Base-by-base conservation (phyloP, 257 asterid species). In the Datura wrightii region DNA sequence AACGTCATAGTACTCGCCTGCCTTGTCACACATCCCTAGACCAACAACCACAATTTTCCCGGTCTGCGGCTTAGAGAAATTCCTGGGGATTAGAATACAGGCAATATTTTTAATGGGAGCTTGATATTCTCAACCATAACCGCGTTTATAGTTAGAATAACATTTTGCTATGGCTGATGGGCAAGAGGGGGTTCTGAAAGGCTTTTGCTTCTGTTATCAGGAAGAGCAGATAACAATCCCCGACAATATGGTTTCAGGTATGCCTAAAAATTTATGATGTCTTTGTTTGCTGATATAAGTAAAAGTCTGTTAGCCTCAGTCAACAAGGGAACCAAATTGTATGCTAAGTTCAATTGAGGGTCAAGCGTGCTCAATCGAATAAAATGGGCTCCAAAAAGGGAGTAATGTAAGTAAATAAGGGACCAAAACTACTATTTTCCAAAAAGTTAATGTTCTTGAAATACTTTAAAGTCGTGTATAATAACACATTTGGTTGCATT, bases 211-310 rank as follows among this genome's bases (percentile, higher is more conserved):
- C 59, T 48, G 42, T 48, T 72, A 19, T 74, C 19, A 1, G 36
- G 80, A 11, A 74, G 59, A 14, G 42, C 2, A 24, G 13, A 46
- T 31, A 48, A 24, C 19, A 74, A 74, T 74, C 42, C 42, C 80
- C 42, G 2, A 48, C 42, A 74, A 74, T 15, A 69, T 24, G 80
- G 6, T 74, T 52, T 11, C 80, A 46, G 7, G 19, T 34, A 19
- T 74, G 42, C 4, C 55, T 19, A 37, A 74, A 74, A 48, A 48
- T 6, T 48, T 24, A 72, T 48, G 59, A 3, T 11, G 24, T 48
- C 80, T 46, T 48, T 72, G 80, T 71, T 71, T 71, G n/a, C 58
- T 71, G 4, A n/a, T 56, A n/a, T 44, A 71, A 66, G 80, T 48
- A 44, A 44, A 48, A 3, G n/a, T 10, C 1, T 48, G 58, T 72